Evolutionary conservation across 257 asterid species (phyloP).

Genomic region (Solanum pennellii): DNA sequence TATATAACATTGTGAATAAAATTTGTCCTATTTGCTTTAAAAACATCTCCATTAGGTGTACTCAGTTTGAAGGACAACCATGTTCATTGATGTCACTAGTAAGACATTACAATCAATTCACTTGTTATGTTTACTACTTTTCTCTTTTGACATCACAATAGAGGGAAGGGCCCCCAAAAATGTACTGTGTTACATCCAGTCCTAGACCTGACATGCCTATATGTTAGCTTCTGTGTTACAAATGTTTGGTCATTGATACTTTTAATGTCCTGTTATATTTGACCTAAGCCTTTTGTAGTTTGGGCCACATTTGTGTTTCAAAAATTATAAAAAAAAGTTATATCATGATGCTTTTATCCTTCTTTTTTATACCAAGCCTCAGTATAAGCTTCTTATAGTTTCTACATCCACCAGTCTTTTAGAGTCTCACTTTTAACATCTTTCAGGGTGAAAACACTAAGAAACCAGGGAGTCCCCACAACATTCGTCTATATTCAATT

Average conservation of each 20-base stretch:
- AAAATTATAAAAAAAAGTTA: background rate
- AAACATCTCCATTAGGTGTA: background rate
- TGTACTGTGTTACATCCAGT: background rate
- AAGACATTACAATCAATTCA: background rate
- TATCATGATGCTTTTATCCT: background rate
- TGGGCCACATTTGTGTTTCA: background rate
- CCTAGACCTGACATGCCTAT: background rate
- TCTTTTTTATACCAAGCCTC: background rate
- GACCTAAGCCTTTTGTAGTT: background rate
- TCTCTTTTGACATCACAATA: background rate
- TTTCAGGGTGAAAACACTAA: constrained; percentile 88
- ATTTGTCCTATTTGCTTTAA: background rate
- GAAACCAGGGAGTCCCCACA: constrained; percentile 78
- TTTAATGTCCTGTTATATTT: background rate
- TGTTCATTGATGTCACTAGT: background rate
- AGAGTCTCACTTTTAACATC: background rate
- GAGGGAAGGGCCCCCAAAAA: background rate
- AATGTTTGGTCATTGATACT: background rate
- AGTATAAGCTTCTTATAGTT: background rate
- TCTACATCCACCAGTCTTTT: background rate
- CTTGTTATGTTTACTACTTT: background rate
- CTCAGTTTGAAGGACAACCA: background rate
- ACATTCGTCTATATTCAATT: constrained; percentile 78
- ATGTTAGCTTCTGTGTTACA: background rate
- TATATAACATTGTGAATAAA: background rate